Evolutionary conservation across 768 basidiomycete species (phyloP).

Genomic region (Pleurotus cornucopiae): DNA sequence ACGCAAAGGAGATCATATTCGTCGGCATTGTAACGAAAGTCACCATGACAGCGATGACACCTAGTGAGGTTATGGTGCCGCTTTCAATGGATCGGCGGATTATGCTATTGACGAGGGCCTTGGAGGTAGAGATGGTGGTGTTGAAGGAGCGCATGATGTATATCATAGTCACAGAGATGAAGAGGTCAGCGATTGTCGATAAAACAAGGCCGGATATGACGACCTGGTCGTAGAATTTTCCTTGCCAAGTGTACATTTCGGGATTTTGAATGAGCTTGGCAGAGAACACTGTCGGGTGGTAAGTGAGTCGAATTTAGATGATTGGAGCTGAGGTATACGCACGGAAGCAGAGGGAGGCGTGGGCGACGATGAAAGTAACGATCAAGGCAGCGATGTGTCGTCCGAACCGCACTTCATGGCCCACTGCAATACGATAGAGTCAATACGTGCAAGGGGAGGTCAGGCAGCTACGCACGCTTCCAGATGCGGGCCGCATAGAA

Average conservation of each 20-base stretch:
- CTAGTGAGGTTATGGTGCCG: background rate
- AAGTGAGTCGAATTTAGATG: background rate
- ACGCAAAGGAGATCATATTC: background rate
- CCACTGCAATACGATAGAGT: background rate
- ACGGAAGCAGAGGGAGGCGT: background rate
- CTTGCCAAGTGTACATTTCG: background rate
- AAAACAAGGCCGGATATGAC: background rate
- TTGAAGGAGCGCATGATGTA: background rate
- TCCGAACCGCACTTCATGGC: background rate
- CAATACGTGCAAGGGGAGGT: background rate
- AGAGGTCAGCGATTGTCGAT: background rate
- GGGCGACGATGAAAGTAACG: background rate
- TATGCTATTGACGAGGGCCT: background rate
- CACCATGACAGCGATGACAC: background rate
- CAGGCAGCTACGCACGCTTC: background rate
- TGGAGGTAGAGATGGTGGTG: background rate
- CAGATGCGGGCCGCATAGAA: background rate
- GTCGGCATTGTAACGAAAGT: background rate
- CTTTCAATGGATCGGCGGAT: background rate
- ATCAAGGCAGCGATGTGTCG: background rate
- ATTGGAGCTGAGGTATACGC: background rate
- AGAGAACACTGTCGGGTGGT: background rate
- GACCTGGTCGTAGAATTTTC: background rate
- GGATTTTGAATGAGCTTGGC: background rate
- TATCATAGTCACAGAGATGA: background rate